These are phyloP conservation scores for Hortiboletus campestris DNA, from an alignment of 768 basidiomycete species.

Conservation along the genomic window DNA sequence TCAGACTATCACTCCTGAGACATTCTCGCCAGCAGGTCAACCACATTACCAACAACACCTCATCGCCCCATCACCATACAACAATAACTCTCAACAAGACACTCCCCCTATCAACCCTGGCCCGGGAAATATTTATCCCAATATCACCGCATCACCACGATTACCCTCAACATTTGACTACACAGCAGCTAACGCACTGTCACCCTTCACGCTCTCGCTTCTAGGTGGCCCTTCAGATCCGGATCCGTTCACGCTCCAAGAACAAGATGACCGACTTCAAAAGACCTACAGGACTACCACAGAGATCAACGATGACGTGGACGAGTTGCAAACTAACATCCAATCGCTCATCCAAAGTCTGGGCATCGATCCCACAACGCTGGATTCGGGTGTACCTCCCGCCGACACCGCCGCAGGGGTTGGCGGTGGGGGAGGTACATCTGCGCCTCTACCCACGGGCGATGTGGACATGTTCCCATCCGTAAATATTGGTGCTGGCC, in stretches of 20 bases:
- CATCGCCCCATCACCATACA: slow-evolving; percentile 32
- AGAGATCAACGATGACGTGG: slow-evolving; percentile 73
- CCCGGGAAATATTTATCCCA: slow-evolving; percentile 1
- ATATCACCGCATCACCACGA: slow-evolving; percentile 9
- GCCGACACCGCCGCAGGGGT: slow-evolving; percentile 9
- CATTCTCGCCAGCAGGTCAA: slow-evolving; percentile 17
- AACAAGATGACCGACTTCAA: slow-evolving; percentile 45
- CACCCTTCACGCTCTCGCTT: slow-evolving; percentile 25
- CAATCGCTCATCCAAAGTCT: slow-evolving; percentile 70
- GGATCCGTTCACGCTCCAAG: slow-evolving; percentile 34
- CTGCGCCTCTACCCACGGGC: background rate
- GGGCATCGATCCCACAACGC: slow-evolving; percentile 54
- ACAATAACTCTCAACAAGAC: slow-evolving; percentile 10
- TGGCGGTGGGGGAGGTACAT: slow-evolving; percentile 7
- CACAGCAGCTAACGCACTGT: slow-evolving; percentile 20
- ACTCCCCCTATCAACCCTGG: background rate
- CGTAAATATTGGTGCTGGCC: background rate
- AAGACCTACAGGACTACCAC: slow-evolving; percentile 57
- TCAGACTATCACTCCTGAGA: slow-evolving; percentile 24
- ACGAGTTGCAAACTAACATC: slow-evolving; percentile 64
- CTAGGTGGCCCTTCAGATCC: slow-evolving; percentile 27
- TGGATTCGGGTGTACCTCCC: slow-evolving; percentile 10
- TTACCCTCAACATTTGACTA: slow-evolving; percentile 22
- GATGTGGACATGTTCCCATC: slow-evolving; percentile 22
- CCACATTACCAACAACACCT: slow-evolving; percentile 22